A percentile compares a stretch with the other conserved stretches of the same genome.
Evolutionary conservation across 2,329 filamentous ascomycete genomes (phyloP).

Genomic region (Scedosporium dehoogii): DNA sequence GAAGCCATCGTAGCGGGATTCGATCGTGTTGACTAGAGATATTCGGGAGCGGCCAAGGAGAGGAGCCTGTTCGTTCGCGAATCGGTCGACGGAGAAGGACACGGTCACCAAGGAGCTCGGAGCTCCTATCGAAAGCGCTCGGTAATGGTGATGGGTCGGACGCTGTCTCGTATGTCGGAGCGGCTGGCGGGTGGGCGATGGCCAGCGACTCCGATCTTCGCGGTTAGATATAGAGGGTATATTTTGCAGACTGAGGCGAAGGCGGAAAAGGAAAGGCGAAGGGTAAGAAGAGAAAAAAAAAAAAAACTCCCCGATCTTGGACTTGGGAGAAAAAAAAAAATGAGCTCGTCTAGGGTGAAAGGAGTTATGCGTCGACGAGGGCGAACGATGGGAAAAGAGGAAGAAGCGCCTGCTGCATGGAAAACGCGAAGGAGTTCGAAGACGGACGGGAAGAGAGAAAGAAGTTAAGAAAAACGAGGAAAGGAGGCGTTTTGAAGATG

Average conservation of each 20-base stretch:
- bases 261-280: not conserved
- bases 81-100: not conserved
- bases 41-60: not conserved
- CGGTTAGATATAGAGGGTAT: not conserved
- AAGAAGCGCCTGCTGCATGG: not conserved
- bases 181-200: not conserved
- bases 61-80: not conserved
- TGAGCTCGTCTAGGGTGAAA: not conserved
- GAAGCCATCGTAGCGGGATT: constrained; percentile 2
- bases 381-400: not conserved
- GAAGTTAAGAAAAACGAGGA: not conserved
- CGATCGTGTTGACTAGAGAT: not conserved
- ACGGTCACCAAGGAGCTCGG: not conserved
- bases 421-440: not conserved
- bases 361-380: not conserved
- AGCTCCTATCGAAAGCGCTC: not conserved
- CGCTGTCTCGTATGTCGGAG: not conserved
- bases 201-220: not conserved
- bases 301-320: no score
- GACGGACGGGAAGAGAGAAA: not conserved
- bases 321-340: not conserved
- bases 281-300: not conserved
- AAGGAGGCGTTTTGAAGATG: not conserved
- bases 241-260: not conserved
- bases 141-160: not conserved